Percentiles rank a stretch among this genome's conserved stretches.
phyloP scores from a whole-genome alignment of 257 asterid species.

The Sherardia arvensis region DNA sequence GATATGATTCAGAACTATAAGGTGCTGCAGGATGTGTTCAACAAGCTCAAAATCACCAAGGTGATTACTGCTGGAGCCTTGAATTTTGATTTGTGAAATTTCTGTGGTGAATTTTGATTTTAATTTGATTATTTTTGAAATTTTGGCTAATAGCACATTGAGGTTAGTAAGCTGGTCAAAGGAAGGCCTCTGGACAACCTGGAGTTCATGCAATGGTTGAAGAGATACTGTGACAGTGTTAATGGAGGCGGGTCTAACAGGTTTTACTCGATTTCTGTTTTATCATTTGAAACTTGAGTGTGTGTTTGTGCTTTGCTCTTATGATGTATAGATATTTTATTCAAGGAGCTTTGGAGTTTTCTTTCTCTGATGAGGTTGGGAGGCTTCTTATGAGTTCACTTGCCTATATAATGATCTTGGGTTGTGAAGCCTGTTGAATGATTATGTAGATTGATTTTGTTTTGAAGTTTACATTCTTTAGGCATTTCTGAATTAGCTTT shows the following conservation, averaged over 20 bases:
- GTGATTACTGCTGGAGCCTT: constrained; percentile 16
- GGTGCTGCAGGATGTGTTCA: constrained; percentile 87
- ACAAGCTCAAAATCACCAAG: constrained; percentile 77
- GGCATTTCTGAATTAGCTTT: too few relatives aligned
- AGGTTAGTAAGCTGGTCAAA: constrained; percentile 78
- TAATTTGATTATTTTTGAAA: not conserved
- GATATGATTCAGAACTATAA: constrained; percentile 90
- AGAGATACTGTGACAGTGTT: constrained; percentile 61
- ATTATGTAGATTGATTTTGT: too few relatives aligned
- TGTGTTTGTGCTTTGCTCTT: not conserved
- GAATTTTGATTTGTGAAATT: not conserved
- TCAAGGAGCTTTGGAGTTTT: not conserved
- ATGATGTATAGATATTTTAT: not conserved
- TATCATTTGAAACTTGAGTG: not conserved
- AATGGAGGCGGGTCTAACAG: constrained; percentile 44
- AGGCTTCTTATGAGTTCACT: not conserved
- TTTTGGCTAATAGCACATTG: constrained; percentile 45
- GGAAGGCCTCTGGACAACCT: constrained; percentile 85
- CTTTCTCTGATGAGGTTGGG: not conserved
- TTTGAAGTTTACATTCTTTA: too few relatives aligned
- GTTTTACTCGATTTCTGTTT: constrained; percentile 20
- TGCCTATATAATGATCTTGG: not conserved
- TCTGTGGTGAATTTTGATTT: too few relatives aligned
- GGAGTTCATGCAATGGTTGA: constrained; percentile 98
- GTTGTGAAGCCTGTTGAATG: not conserved